Percentiles rank a stretch among this genome's conserved stretches.
These are phyloP conservation scores for Fraxinus albicans DNA, from an alignment of 305 asterid species.

Conservation along the genomic window DNA sequence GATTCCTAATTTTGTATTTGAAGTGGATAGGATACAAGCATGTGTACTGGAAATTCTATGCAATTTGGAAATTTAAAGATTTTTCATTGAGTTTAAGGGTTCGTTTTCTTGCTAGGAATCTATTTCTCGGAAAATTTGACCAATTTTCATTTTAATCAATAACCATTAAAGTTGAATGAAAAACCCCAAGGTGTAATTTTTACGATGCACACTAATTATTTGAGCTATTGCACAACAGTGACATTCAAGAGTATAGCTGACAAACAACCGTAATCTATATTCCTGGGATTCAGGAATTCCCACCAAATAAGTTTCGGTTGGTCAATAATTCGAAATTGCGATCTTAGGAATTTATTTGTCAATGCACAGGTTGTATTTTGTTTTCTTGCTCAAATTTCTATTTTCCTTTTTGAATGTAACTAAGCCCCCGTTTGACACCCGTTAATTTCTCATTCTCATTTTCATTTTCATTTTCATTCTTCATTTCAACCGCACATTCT, in stretches of 20 bases:
- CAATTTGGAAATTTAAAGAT: not conserved
- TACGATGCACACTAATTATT: not conserved
- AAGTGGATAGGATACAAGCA: not conserved
- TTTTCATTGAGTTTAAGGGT: not conserved
- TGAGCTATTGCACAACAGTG: not conserved
- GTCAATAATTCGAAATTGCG: not conserved
- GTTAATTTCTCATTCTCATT: too few relatives aligned
- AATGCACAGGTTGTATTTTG: not conserved
- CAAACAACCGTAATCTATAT: not conserved
- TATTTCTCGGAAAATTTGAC: not conserved
- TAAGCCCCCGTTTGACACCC: too few relatives aligned
- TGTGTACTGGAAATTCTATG: not conserved
- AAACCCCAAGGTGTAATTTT: not conserved
- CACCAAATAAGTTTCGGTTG: not conserved
- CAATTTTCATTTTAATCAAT: not conserved
- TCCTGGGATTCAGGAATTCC: not conserved
- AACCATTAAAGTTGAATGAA: not conserved
- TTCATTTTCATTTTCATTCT: too few relatives aligned
- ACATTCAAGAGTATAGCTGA: not conserved
- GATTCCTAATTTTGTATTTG: not conserved
- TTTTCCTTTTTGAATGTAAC: not conserved
- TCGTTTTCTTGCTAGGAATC: not conserved
- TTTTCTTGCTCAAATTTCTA: not conserved
- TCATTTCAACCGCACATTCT: too few relatives aligned
- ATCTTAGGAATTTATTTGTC: not conserved